A percentile compares a stretch with the other conserved stretches of the same genome.
Evolutionary conservation across 2,329 filamentous ascomycete genomes (phyloP).

Genomic region (Bipolaris zeicola): DNA sequence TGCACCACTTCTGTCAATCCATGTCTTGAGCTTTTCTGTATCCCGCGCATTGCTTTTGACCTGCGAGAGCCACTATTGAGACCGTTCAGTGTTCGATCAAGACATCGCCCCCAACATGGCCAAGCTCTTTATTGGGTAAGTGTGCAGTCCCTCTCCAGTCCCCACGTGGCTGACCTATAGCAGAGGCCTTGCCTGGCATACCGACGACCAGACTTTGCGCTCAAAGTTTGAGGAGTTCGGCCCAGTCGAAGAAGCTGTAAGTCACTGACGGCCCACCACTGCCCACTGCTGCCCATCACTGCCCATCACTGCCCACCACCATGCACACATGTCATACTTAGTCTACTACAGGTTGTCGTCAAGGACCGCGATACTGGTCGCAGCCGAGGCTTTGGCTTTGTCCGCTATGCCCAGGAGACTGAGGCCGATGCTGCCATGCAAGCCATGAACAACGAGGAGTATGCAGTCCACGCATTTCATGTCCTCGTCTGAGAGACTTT

Average conservation of each 20-base stretch:
- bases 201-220: conserved; percentile 83
- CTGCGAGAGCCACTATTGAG: conserved; percentile 48
- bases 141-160: conserved; percentile 9
- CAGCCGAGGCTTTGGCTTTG: conserved; percentile 96
- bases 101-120: conserved; percentile 66
- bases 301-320: conserved; percentile 1
- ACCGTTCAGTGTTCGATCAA: conserved; percentile 46
- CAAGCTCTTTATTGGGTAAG: conserved; percentile 94
- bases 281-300: background rate
- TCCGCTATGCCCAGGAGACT: conserved; percentile 78
- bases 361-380: conserved; percentile 97
- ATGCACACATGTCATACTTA: conserved; percentile 21
- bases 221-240: conserved; percentile 94
- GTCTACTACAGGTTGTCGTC: conserved; percentile 76
- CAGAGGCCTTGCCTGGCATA: conserved; percentile 98
- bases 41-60: conserved; percentile 32
- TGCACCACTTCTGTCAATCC: conserved; percentile 23
- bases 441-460: conserved; percentile 90
- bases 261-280: conserved; percentile 51
- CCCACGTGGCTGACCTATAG: conserved; percentile 13
- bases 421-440: conserved; percentile 79
- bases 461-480: conserved; percentile 47
- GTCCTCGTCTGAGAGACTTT: background rate
- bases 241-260: conserved; percentile 90
- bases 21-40: conserved; percentile 36